Evolutionary conservation across 148 eudicot species (phyloP), one percentile per base, ranked within the genome.

Genomic region (Fagopyrum esculentum): DNA sequence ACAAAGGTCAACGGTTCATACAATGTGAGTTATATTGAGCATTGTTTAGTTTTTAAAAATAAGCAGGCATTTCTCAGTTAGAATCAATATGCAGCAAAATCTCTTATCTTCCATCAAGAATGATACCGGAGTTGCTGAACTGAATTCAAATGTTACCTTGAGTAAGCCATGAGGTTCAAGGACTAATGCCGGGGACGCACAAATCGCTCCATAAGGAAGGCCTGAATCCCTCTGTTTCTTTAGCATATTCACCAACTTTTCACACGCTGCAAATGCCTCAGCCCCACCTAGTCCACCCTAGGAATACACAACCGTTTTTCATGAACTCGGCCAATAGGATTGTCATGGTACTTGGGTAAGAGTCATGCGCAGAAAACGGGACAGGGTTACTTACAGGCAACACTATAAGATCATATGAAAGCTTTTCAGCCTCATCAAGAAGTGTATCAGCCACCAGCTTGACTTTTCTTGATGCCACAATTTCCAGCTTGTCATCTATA

Each of bases 201-300:
- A 96, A 70, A 96, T 92, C 13, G 98, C 99, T 75, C 94, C 99
- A 78, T 90, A 90, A 11, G 89, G 91, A 75, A 76, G 88, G 69
- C 84, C 86, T 22, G 97, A 77, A 78, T 90, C 91, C 59, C 80
- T 88, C 78, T 92, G 99, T 82, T 90, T 89, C 89, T 90, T 92
- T 74, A 96, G 85, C 84, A 92, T 59, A 80, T 87, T 82, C 15
- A 96, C 90, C 74, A 96, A 84, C 70, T 83, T 90, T 76, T 89
- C 88, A 30, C 97, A 89, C 35, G 85, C 84, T 1, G 98, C 87
- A 78, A 96, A 96, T 45, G 91, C 85, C 84, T 89, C 77, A 43
- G 99, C 99, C 73, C 99, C 99, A 79, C 94, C 93, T 69, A 96
- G 85, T 77, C 99, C 99, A 76, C 99, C 99, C 99, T 96, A 82